Conservation (phyloP, 495 filamentous ascomycete species). For the Daldinia childiae region DNA sequence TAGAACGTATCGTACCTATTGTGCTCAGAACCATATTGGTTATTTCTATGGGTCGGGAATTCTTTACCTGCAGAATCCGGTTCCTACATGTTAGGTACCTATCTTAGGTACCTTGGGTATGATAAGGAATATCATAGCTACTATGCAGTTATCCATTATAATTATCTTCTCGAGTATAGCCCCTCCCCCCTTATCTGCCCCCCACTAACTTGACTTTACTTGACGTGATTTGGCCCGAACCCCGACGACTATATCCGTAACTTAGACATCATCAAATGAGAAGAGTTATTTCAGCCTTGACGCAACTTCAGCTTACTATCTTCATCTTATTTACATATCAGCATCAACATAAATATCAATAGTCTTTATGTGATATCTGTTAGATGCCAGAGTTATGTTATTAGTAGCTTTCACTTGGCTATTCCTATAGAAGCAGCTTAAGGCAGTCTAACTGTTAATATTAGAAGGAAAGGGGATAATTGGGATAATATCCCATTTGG, state of each 20-base stretch:
- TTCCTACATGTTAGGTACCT: no score
- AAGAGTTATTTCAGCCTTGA: neutral
- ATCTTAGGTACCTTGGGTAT: no score
- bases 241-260: neutral
- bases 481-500: neutral
- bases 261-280: neutral
- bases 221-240: no score
- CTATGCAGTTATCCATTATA: neutral
- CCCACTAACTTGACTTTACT: neutral
- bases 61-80: no score
- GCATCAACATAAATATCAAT: neutral
- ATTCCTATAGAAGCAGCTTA: neutral
- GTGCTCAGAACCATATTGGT: no score
- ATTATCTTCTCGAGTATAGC: neutral
- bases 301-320: neutral
- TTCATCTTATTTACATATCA: neutral
- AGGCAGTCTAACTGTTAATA: neutral
- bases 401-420: neutral
- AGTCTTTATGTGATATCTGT: neutral
- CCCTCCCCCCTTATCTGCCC: neutral
- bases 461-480: neutral
- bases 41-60: no score
- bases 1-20: no score
- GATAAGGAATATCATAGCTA: no score
- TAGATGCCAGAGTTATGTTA: neutral